These are phyloP conservation scores for Brasenia schreberi DNA, from an alignment of 164 flowering plant genomes.

Conservation along the genomic window DNA sequence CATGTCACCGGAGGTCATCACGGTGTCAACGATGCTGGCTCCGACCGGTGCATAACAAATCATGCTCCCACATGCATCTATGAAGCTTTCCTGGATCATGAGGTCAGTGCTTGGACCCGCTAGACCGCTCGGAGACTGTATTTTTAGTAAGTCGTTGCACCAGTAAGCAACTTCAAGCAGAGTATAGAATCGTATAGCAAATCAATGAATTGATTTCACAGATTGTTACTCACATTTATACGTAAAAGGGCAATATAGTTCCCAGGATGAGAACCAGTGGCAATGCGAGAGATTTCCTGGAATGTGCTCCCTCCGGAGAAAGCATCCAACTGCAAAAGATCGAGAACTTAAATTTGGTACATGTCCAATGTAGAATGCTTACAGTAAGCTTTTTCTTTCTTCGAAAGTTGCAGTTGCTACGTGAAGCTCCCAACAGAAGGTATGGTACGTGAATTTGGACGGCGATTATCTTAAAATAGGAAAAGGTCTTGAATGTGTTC, in stretches of 20 bases:
- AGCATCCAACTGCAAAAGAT: constrained; percentile 47
- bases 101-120: constrained; percentile 66
- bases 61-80: constrained; percentile 65
- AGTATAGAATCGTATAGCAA: too few relatives aligned
- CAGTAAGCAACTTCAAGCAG: too few relatives aligned
- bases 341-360: too few relatives aligned
- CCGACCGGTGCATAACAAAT: constrained; percentile 71
- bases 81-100: constrained; percentile 92
- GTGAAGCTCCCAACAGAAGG: too few relatives aligned
- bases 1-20: constrained; percentile 81
- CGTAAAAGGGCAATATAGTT: constrained; percentile 88
- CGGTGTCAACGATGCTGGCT: constrained; percentile 56
- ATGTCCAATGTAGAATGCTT: too few relatives aligned
- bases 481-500: background rate
- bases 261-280: constrained; percentile 79
- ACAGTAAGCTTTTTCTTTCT: too few relatives aligned
- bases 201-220: too few relatives aligned
- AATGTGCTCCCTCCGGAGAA: constrained; percentile 20
- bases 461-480: background rate
- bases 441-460: too few relatives aligned
- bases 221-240: constrained; percentile 45
- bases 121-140: constrained; percentile 84
- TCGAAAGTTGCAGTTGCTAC: too few relatives aligned
- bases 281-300: constrained; percentile 27
- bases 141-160: background rate